A percentile compares a stretch with the other conserved stretches of the same genome.
phyloP scores from a whole-genome alignment of 805 yeast genomes.

The Ogataea trehalophila region DNA sequence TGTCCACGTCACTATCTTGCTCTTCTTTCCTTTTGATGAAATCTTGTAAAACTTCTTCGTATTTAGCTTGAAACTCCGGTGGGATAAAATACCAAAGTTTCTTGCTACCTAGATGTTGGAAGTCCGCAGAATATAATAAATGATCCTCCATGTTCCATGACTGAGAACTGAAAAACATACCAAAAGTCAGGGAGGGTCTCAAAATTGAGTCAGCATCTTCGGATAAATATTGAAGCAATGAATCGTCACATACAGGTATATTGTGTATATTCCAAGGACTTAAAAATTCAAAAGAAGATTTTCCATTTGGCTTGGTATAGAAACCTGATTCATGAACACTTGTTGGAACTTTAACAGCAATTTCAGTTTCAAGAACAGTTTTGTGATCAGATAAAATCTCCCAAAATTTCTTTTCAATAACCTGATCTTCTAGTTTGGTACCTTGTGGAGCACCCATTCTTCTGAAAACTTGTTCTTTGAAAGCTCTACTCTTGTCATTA shows the following conservation, averaged over 20 bases:
- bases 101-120: slow-evolving; percentile 49
- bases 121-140: slow-evolving; percentile 48
- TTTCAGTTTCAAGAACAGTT: slow-evolving; percentile 32
- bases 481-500: slow-evolving; percentile 49
- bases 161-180: slow-evolving; percentile 49
- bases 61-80: slow-evolving; percentile 46
- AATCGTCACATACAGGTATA: slow-evolving; percentile 44
- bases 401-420: slow-evolving; percentile 43
- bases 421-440: slow-evolving; percentile 15
- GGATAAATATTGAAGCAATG: slow-evolving; percentile 43
- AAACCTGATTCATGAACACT: slow-evolving; percentile 38
- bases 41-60: slow-evolving; percentile 37
- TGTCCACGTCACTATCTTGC: slow-evolving; percentile 2
- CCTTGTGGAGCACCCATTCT: slow-evolving; percentile 17
- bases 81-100: slow-evolving; percentile 63
- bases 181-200: slow-evolving; percentile 42
- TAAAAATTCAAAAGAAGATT: slow-evolving; percentile 3
- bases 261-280: slow-evolving; percentile 58
- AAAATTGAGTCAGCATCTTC: slow-evolving; percentile 39
- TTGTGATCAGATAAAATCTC: slow-evolving; percentile 29
- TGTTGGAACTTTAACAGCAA: slow-evolving; percentile 30
- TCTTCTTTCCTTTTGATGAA: slow-evolving; percentile 6
- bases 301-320: slow-evolving; percentile 16
- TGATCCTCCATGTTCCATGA: slow-evolving; percentile 63
- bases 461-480: slow-evolving; percentile 26